Evolutionary conservation across 176 grass and related monocot species (phyloP), one percentile per base, ranked within the genome.

Genomic region (Alopecurus myosuroides): DNA sequence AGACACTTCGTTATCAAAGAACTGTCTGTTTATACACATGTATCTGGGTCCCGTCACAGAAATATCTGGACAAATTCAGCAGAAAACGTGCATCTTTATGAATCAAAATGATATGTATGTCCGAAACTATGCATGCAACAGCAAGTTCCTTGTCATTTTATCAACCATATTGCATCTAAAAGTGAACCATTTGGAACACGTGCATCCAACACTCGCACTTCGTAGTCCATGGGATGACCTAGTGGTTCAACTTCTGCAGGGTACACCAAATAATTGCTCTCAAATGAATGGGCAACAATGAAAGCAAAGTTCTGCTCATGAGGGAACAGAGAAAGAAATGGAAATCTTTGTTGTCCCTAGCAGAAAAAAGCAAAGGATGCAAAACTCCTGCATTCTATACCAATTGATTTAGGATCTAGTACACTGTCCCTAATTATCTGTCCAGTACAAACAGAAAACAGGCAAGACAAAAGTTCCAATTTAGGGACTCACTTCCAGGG

Each of bases 401-500:
- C 51, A 69, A 48, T 51, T 11, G 11, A 64, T n/a, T 74, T 9
- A n/a, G 40, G 31, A 56, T 79, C 2, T 67, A 11, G 9, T 75
- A 66, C n/a, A n/a, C 13, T 34, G 22, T 63, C 26, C 64, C n/a
- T 40, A 25, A 71, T 78, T 84, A n/a, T n/a, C n/a, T n/a, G n/a
- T n/a, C n/a, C n/a, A n/a, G n/a, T n/a, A n/a, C n/a, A n/a, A n/a
- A n/a, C n/a, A n/a, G n/a, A n/a, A n/a, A n/a, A n/a, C n/a, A n/a
- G n/a, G n/a, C n/a, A n/a, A n/a, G n/a, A n/a, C n/a, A n/a, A n/a
- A n/a, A n/a, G n/a, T n/a, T n/a, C n/a, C n/a, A n/a, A n/a, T n/a
- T n/a, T n/a, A n/a, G n/a, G n/a, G n/a, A n/a, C 90, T 92, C 89
- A 99, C 97, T 96, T 99, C 97, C 97, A 99, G 9, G 97, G 97